Base-by-base conservation (phyloP, 2,329 filamentous ascomycete genomes). In the Trichophyton benhamiae region DNA sequence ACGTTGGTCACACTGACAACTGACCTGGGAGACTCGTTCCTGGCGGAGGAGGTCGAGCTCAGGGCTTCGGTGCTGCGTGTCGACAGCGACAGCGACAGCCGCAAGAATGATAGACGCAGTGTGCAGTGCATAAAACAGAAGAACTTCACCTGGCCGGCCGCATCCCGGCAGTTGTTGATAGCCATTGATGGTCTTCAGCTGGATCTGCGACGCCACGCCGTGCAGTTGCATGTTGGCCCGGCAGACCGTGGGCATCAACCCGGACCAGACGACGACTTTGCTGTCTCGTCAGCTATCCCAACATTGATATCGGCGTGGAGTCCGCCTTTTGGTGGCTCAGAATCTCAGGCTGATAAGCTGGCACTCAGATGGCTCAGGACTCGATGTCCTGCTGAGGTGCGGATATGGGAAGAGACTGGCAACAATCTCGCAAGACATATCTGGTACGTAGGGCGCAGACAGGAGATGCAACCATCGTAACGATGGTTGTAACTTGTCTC, bases 391-490 rank as follows among this genome's bases (percentile, higher is more conserved):
- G 67, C 74, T 4, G 58, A 68, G 3, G 66, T 85, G 8, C 71
- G 72, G 38, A 80, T 88, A 52, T 85, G 82, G 76, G 86, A 89
- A 69, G 86, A 88, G 67, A 87, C 84, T 0, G 85, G 86, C 3
- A 86, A 89, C 68, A 87, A 84, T 69, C 88, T 89, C 67, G 86
- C 86, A 4, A 77, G 85, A 48, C 86, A 89, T 74, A 78, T 88
- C 57, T 89, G 86, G 86, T 86, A 77, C 69, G 72, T 60, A 20
- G 25, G 22, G 25, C 7, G 15, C n/a, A 38, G 27, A 25, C 22
- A 33, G 49, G 49, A 53, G n/a, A 53, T 33, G 15, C 22, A 6
- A 52, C 3, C 3, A 52, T 44, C 4, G 27, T 25, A 11, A 25
- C 46, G n/a, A 52, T 27, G 17, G 7, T 44, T 13, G n/a, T 44